These are phyloP conservation scores for Chernovozyma aurita DNA, from an alignment of 1,139 yeast species.

Conservation along the genomic window DNA sequence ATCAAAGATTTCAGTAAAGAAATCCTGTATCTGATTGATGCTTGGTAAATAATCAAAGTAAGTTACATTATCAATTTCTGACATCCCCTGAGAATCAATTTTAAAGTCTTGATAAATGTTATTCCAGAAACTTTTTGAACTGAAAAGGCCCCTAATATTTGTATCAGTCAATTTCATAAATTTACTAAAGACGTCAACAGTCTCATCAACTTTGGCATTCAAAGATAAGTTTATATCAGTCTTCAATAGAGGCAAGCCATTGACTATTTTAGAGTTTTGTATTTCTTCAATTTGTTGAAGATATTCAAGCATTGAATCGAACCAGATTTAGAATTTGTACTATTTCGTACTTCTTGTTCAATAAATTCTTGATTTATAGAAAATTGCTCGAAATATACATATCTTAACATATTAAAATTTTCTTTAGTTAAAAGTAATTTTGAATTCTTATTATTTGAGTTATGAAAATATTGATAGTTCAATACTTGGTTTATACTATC, in stretches of 20 bases:
- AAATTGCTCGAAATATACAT: constrained; percentile 23
- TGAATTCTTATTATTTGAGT: constrained; percentile 11
- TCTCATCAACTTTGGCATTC: too few species aligned
- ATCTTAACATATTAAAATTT: constrained; percentile 21
- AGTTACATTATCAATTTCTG: constrained; percentile 10
- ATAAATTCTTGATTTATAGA: constrained; percentile 11
- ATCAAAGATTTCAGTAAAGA: constrained; percentile 28
- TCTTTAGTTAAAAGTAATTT: constrained; percentile 14
- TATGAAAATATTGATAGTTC: constrained; percentile 11
- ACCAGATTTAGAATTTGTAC: constrained; percentile 1
- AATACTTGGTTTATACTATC: constrained; percentile 16
- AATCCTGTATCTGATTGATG: constrained; percentile 18
- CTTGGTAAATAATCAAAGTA: constrained; percentile 29
- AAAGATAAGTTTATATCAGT: too few species aligned
- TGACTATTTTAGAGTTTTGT: too few species aligned
- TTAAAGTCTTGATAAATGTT: constrained; percentile 31
- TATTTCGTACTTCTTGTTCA: background rate
- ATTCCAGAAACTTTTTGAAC: constrained; percentile 29
- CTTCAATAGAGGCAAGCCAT: background rate
- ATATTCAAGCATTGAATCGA: too few species aligned
- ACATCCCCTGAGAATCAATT: constrained; percentile 18
- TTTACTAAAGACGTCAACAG: constrained; percentile 7
- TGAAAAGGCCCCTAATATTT: constrained; percentile 11
- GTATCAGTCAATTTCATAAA: constrained; percentile 8
- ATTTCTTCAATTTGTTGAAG: too few species aligned